Percentiles rank a stretch among this genome's conserved stretches.
These are phyloP conservation scores for Suillus hirtellus DNA, from an alignment of 768 basidiomycete genomes.

Conservation along the genomic window DNA sequence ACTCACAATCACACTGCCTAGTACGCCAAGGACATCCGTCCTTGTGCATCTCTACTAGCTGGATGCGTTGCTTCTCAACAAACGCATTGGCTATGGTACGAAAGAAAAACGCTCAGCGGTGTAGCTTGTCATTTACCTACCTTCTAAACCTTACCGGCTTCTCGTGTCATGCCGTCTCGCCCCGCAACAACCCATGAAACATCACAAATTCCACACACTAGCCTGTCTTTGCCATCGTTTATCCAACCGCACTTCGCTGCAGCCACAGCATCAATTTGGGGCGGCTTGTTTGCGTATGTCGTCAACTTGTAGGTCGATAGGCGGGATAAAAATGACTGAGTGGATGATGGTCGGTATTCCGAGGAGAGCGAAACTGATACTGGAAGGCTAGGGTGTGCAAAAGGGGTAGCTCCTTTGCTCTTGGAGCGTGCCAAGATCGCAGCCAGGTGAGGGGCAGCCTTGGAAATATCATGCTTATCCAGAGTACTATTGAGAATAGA, in stretches of 20 bases:
- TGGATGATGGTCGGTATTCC: conserved; percentile 80
- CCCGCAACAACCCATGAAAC: conserved; percentile 74
- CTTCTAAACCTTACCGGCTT: conserved; percentile 62
- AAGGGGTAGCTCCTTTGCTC: conserved; percentile 50
- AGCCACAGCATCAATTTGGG: conserved; percentile 72
- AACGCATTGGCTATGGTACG: conserved; percentile 56
- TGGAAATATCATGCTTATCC: conserved; percentile 39
- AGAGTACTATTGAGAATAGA: conserved; percentile 17
- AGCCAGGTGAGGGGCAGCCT: conserved; percentile 66
- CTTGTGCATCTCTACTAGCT: conserved; percentile 73
- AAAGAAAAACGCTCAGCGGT: conserved; percentile 18
- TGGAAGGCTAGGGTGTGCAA: conserved; percentile 38
- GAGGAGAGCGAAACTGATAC: conserved; percentile 34
- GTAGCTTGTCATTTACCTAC: conserved; percentile 25
- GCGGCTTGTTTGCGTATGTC: conserved; percentile 79
- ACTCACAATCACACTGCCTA: conserved; percentile 76
- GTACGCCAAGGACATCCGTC: conserved; percentile 83
- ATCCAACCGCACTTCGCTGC: conserved; percentile 83
- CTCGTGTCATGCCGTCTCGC: conserved; percentile 68
- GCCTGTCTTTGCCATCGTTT: conserved; percentile 79
- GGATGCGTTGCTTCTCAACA: conserved; percentile 69
- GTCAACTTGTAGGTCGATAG: conserved; percentile 76
- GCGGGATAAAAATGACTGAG: conserved; percentile 68
- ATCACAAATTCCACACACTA: conserved; percentile 71
- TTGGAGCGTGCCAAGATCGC: conserved; percentile 59